Evolutionary conservation across 371 early-diverging fungal genomes (phyloP), one percentile per base, ranked within the genome.

Genomic region (Circinella umbellata): DNA sequence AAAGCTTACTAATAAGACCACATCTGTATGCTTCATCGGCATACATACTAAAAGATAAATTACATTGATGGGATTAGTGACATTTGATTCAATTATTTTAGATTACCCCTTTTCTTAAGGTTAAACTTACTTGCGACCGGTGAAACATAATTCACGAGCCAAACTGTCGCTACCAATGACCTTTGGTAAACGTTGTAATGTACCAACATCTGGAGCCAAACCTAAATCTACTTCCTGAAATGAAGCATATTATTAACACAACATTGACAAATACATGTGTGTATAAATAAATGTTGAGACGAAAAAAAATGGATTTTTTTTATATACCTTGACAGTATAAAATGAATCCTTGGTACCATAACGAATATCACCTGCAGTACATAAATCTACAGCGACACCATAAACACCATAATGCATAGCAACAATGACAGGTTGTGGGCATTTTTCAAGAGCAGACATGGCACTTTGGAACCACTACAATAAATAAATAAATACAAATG

Each of bases 111-210:
- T n/a, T 9, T 10, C 7, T 36, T 36, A 48, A 15, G 9, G 0
- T 36, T 17, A 34, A 11, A 67, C 85, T 69, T 81, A 87, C 82
- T 80, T 85, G 70, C 98, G 88, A 0, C 89, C 97, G 4, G 98
- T 97, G 49, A 88, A 86, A 73, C 93, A 94, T 14, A 95, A 77
- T 67, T 98, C 99, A 69, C 96, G 91, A 49, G 95, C 93, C 90
- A 93, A 89, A 77, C 93, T 91, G 65, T 90, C 83, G 80, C 95
- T 97, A 36, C 96, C 97, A 66, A 96, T 94, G 10, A 97, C 88
- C 81, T 96, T 97, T 47, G 96, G 97, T 36, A 98, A 83, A 37
- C 99, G 89, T 79, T 98, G 98, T 59, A 98, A 85, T 34, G 97
- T 93, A 53, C 97, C 94, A 15, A 94, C 86, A 75, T 94, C 94